A percentile compares a stretch with the other conserved stretches of the same genome.
These are phyloP conservation scores for Alternaria atra DNA, from an alignment of 2,329 filamentous ascomycete genomes.

Conservation along the genomic window DNA sequence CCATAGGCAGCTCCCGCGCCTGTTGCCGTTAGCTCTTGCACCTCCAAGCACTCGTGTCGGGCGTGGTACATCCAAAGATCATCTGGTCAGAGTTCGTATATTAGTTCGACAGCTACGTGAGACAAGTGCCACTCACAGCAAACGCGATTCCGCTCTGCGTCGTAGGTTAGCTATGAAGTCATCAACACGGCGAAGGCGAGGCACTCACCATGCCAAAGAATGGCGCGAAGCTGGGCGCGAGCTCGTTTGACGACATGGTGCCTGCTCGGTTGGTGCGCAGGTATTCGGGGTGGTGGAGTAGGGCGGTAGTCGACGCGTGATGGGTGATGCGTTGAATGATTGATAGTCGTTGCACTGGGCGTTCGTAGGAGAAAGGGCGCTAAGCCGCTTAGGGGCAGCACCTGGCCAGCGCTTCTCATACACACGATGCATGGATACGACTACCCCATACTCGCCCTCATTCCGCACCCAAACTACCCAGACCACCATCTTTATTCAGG, in stretches of 20 bases:
- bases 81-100: constrained; percentile 59
- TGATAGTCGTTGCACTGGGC: constrained; percentile 30
- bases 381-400: neutral
- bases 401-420: constrained; percentile 20
- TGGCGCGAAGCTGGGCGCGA: constrained; percentile 80
- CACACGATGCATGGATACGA: constrained; percentile 15
- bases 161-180: constrained; percentile 49
- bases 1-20: constrained; percentile 82
- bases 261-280: constrained; percentile 4
- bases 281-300: neutral
- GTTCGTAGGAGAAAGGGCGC: constrained; percentile 10
- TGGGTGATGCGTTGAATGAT: constrained; percentile 15
- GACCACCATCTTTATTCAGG: constrained; percentile 10
- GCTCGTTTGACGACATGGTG: constrained; percentile 35
- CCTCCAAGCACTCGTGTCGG: neutral
- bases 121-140: constrained; percentile 58
- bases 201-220: constrained; percentile 85
- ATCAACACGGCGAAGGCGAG: constrained; percentile 18
- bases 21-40: constrained; percentile 47
- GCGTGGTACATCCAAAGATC: constrained; percentile 78
- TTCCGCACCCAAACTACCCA: constrained; percentile 9
- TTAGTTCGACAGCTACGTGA: constrained; percentile 26
- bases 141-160: constrained; percentile 76
- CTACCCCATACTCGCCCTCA: constrained; percentile 14
- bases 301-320: constrained; percentile 8